phyloP scores from a whole-genome alignment of 2,329 filamentous ascomycete genomes.

The Diatrype stigma region DNA sequence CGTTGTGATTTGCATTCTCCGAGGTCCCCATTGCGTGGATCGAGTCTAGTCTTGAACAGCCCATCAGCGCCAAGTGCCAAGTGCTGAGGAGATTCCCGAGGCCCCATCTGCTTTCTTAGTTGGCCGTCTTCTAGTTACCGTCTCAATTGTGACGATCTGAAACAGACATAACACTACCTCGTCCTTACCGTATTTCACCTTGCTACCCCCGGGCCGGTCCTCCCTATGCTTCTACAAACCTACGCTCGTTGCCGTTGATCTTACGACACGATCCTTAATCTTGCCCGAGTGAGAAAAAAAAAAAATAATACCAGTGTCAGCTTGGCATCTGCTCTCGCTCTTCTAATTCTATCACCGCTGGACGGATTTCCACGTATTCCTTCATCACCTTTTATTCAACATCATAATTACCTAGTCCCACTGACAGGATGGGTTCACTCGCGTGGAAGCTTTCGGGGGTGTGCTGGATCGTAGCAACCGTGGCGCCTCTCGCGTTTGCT shows the following conservation, averaged over 20 bases:
- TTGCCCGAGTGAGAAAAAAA: not conserved
- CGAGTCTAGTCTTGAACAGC: not conserved
- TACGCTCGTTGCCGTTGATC: constrained; percentile 22
- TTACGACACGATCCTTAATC: constrained; percentile 6
- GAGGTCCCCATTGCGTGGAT: constrained; percentile 15
- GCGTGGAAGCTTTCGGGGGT: not conserved
- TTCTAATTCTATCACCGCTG: not conserved
- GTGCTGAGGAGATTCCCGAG: not conserved
- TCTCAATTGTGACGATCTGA: not conserved
- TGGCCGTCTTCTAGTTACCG: not conserved
- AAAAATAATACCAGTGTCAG: too few species aligned
- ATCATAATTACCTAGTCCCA: not conserved
- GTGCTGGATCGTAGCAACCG: not conserved
- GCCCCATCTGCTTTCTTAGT: not conserved
- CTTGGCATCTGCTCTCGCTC: not conserved
- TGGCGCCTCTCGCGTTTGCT: not conserved
- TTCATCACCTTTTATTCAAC: not conserved
- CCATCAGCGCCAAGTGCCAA: too few species aligned
- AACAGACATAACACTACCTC: not conserved
- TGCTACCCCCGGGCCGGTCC: not conserved
- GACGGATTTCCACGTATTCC: not conserved
- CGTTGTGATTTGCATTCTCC: constrained; percentile 15
- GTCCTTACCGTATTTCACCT: not conserved
- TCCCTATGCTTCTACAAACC: constrained; percentile 13
- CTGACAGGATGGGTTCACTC: not conserved